Percentiles rank a stretch among this genome's conserved stretches.
These are phyloP conservation scores for Gossypium stocksii DNA, from an alignment of 345 rosid genomes.

Conservation along the genomic window DNA sequence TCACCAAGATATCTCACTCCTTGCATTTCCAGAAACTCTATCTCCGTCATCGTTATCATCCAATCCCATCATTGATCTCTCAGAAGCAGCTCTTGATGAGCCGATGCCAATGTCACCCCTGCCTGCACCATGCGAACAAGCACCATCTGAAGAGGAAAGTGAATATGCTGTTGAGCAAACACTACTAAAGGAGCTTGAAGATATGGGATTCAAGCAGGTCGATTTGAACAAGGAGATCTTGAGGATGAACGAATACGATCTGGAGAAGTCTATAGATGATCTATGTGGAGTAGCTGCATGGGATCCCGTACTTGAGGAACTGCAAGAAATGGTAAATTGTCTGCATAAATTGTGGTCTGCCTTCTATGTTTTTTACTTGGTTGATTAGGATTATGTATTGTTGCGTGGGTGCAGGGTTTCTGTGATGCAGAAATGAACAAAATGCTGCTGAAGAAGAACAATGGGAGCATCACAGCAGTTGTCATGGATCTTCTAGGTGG, in stretches of 20 bases:
- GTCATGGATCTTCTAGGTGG: constrained; percentile 88
- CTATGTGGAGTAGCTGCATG: constrained; percentile 77
- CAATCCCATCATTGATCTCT: constrained; percentile 46
- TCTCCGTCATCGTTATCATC: constrained; percentile 20
- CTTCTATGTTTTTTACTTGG: neutral
- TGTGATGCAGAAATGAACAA: constrained; percentile 64
- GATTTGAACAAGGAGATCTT: constrained; percentile 81
- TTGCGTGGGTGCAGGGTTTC: constrained; percentile 58
- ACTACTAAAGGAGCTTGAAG: constrained; percentile 78
- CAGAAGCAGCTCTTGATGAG: constrained; percentile 27
- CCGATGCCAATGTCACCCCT: neutral
- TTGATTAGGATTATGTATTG: neutral
- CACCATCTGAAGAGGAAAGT: constrained; percentile 7
- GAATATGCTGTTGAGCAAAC: constrained; percentile 30
- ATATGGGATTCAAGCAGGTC: constrained; percentile 91
- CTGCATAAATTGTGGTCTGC: neutral
- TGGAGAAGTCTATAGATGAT: constrained; percentile 72
- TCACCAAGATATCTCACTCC: constrained; percentile 9
- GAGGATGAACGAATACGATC: constrained; percentile 64
- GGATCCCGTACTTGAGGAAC: constrained; percentile 86
- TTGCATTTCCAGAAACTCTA: constrained; percentile 12
- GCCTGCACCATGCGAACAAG: neutral
- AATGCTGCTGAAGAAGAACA: constrained; percentile 87
- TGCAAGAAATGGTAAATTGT: constrained; percentile 73
- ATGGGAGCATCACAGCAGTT: constrained; percentile 84